A percentile compares a stretch with the other conserved stretches of the same genome.
Evolutionary conservation across 257 asterid genomes (phyloP).

Genomic region (Verbascum thapsus): DNA sequence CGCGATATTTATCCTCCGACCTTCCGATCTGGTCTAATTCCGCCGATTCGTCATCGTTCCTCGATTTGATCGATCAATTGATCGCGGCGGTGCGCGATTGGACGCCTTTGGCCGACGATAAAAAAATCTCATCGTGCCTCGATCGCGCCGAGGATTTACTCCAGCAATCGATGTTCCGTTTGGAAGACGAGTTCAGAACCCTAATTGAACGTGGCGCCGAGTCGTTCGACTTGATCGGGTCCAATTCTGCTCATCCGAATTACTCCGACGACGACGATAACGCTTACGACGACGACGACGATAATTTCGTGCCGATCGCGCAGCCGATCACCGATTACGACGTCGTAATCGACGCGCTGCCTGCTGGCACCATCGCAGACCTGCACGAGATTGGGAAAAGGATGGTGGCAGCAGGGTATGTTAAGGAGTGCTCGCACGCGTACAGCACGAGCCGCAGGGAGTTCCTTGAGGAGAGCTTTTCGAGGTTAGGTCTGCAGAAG

Average conservation of each 20-base stretch:
- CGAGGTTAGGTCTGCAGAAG: constrained; percentile 68
- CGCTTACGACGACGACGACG: constrained; percentile 33
- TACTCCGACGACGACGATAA: constrained; percentile 53
- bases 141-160: constrained; percentile 72
- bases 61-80: constrained; percentile 60
- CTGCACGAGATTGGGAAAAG: constrained; percentile 69
- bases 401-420: constrained; percentile 83
- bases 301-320: constrained; percentile 56
- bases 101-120: constrained; percentile 52
- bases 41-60: constrained; percentile 55
- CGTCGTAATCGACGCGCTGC: constrained; percentile 64
- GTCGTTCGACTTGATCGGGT: constrained; percentile 42
- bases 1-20: constrained; percentile 44
- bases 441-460: constrained; percentile 65
- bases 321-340: constrained; percentile 61
- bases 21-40: constrained; percentile 48
- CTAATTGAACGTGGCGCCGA: constrained; percentile 52
- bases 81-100: constrained; percentile 48
- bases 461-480: constrained; percentile 70
- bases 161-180: constrained; percentile 69
- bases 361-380: constrained; percentile 58
- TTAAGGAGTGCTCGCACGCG: constrained; percentile 68
- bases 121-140: constrained; percentile 49
- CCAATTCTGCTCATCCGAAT: constrained; percentile 35
- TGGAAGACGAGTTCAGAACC: constrained; percentile 68